Conservation (phyloP, 371 early-diverging fungal genomes). For the Vairimorpha apis region DNA sequence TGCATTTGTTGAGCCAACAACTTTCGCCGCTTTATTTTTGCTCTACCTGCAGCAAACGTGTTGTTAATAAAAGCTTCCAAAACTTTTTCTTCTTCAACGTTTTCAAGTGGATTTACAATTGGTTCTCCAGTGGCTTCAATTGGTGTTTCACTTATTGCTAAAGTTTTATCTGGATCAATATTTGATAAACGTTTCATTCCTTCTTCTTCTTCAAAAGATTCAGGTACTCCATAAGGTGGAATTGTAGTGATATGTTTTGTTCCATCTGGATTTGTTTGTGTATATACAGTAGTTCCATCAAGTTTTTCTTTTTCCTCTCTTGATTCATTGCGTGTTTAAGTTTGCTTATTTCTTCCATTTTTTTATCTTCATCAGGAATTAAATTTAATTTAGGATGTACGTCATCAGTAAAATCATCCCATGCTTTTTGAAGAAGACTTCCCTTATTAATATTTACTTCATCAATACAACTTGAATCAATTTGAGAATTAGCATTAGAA, state of each 20-base stretch:
- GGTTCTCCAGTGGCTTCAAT: conserved; percentile 1
- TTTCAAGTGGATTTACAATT: conserved; percentile 7
- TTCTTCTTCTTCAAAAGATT: conserved; percentile 39
- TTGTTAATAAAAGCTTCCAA: conserved; percentile 15
- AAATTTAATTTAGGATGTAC: conserved; percentile 39
- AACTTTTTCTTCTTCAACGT: not conserved
- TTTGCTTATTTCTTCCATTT: conserved; percentile 10
- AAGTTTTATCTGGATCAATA: conserved; percentile 19
- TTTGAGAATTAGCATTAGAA: conserved; percentile 17
- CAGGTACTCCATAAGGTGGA: conserved; percentile 51
- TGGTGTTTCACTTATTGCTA: conserved; percentile 30
- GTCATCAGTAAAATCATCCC: conserved; percentile 36
- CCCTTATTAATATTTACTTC: conserved; percentile 46
- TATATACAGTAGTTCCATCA: conserved; percentile 27
- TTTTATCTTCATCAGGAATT: conserved; percentile 18
- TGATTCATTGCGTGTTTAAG: conserved; percentile 12
- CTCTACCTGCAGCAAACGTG: not conserved
- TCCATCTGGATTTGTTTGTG: conserved; percentile 50
- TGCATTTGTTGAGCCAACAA: conserved; percentile 32
- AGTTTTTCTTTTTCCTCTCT: conserved; percentile 34
- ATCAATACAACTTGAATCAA: conserved; percentile 35
- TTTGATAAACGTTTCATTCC: conserved; percentile 34
- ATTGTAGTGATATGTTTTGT: conserved; percentile 26
- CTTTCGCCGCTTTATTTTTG: not conserved
- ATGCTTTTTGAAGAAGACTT: conserved; percentile 27